Conservation (phyloP, 208 protist genomes). For the Willaertia magna region DNA sequence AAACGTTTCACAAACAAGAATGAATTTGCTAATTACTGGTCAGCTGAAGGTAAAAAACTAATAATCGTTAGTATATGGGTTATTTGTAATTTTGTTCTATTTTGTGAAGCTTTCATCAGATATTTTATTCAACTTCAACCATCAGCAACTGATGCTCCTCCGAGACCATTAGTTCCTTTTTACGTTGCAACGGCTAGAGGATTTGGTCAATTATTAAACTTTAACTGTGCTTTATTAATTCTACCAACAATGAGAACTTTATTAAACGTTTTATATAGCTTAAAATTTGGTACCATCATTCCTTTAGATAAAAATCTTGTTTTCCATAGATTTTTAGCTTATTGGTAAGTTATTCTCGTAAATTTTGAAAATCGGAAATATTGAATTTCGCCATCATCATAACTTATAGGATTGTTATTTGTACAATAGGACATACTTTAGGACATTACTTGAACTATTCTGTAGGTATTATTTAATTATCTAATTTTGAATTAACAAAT, state of each 20-base stretch:
- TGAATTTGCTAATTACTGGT: background rate
- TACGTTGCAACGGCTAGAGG: background rate
- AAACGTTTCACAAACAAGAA: background rate
- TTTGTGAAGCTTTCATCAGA: background rate
- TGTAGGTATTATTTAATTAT: too few relatives aligned
- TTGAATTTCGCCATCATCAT: background rate
- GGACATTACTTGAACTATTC: slow-evolving; percentile 34
- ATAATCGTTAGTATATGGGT: background rate
- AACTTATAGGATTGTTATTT: slow-evolving; percentile 14
- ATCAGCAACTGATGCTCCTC: background rate
- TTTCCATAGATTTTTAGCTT: slow-evolving; percentile 42
- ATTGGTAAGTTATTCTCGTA: background rate
- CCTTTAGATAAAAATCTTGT: slow-evolving; percentile 46
- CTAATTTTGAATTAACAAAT: too few relatives aligned
- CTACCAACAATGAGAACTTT: slow-evolving; percentile 1
- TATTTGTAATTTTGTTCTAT: background rate
- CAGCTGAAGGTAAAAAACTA: background rate
- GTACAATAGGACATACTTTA: slow-evolving; percentile 12
- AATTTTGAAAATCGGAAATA: background rate
- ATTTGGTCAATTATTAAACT: slow-evolving; percentile 14
- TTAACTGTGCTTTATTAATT: slow-evolving; percentile 6
- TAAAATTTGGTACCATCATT: slow-evolving; percentile 29
- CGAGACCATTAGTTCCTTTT: background rate
- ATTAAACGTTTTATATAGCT: background rate
- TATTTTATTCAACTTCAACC: background rate